phyloP scores from a whole-genome alignment of 306 rosid genomes.

The Morella rubra region DNA sequence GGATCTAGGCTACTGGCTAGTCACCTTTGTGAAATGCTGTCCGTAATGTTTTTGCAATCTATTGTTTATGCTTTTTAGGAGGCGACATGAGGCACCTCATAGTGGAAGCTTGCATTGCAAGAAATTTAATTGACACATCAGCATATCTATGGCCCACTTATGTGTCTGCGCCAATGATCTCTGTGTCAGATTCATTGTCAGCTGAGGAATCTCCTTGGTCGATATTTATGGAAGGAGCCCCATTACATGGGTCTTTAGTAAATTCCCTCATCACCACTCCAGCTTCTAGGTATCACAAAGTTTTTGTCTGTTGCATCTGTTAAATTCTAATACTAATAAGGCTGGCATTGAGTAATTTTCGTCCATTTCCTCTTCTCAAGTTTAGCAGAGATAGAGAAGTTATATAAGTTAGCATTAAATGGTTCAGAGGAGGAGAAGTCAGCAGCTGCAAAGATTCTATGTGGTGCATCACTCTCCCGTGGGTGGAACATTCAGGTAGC shows the following conservation, averaged over 20 bases:
- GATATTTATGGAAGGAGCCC: constrained; percentile 71
- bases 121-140: constrained; percentile 65
- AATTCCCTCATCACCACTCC: constrained; percentile 56
- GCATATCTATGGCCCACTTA: constrained; percentile 74
- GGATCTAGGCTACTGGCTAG: constrained; percentile 15
- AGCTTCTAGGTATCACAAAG: constrained; percentile 59
- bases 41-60: constrained; percentile 25
- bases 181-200: constrained; percentile 43
- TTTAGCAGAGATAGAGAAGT: constrained; percentile 69
- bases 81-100: constrained; percentile 82
- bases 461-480: constrained; percentile 72
- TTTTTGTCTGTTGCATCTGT: constrained; percentile 14
- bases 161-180: constrained; percentile 45
- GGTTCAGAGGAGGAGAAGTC: constrained; percentile 69
- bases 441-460: constrained; percentile 72
- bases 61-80: constrained; percentile 42
- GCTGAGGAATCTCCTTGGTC: constrained; percentile 67
- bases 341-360: constrained; percentile 32
- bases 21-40: constrained; percentile 14
- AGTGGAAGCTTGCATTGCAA: constrained; percentile 81
- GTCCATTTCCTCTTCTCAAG: constrained; percentile 43
- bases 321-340: constrained; percentile 25
- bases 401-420: constrained; percentile 61
- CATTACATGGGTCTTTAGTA: constrained; percentile 51
- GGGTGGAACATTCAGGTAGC: constrained; percentile 91